These are phyloP conservation scores for Globisporangium nagaii DNA, from an alignment of 352 stramenopile species.

Conservation along the genomic window DNA sequence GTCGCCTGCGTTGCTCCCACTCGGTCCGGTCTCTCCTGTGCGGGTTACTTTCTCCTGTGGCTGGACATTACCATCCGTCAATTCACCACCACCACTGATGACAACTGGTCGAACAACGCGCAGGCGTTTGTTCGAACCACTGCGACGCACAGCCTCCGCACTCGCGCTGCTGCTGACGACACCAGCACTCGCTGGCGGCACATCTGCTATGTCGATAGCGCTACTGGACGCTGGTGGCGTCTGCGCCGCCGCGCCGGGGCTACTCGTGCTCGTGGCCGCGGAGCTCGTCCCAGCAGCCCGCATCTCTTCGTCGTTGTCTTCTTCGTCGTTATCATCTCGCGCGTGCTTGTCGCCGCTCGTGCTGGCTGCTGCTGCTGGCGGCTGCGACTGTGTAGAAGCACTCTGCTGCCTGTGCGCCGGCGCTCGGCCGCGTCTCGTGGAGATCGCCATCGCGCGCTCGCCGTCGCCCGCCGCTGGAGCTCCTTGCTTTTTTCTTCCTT, in stretches of 20 bases:
- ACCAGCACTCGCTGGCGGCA: background rate
- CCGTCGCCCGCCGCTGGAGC: too few species aligned
- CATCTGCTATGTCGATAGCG: background rate
- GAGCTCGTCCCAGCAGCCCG: background rate
- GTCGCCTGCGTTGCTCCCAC: background rate
- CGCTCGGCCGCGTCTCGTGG: constrained; percentile 5
- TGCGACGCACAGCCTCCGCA: background rate
- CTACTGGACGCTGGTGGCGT: background rate
- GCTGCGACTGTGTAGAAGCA: background rate
- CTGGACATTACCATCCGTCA: background rate
- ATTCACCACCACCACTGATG: background rate
- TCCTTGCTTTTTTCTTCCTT: background rate
- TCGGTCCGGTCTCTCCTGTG: background rate
- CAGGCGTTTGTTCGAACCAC: background rate
- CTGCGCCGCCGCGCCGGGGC: background rate
- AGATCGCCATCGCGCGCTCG: constrained; percentile 4
- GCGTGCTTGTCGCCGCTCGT: background rate
- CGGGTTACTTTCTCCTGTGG: background rate
- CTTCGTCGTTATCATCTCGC: background rate
- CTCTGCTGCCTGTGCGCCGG: background rate
- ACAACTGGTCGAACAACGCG: background rate
- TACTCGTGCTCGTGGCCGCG: background rate
- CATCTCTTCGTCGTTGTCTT: background rate
- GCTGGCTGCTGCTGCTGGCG: background rate
- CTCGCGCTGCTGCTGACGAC: background rate